phyloP scores from a whole-genome alignment of 768 basidiomycete species.

The Hysterangium stoloniferum region DNA sequence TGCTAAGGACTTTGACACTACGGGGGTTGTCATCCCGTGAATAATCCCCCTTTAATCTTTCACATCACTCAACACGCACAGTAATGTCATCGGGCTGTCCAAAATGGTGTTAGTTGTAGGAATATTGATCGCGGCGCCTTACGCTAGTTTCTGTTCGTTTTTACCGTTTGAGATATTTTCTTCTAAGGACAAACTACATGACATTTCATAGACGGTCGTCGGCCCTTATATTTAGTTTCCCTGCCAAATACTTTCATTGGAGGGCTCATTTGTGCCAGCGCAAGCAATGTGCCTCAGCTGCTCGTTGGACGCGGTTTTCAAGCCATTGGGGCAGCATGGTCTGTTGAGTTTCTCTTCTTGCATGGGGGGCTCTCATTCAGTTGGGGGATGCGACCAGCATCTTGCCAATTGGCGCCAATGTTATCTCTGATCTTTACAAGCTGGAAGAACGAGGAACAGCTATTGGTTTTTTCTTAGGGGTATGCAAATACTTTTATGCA shows the following conservation, averaged over 20 bases:
- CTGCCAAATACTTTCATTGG: not conserved
- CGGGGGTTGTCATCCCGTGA: not conserved
- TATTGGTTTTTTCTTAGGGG: not conserved
- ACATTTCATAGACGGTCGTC: not conserved
- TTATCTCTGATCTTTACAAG: conserved; percentile 60
- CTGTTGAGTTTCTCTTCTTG: too few relatives aligned
- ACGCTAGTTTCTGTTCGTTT: not conserved
- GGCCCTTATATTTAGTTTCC: not conserved
- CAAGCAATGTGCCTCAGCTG: not conserved
- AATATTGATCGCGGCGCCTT: not conserved
- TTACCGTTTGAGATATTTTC: not conserved
- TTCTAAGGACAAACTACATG: too few relatives aligned
- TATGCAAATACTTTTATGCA: not conserved
- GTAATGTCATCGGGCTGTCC: not conserved
- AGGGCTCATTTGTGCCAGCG: not conserved
- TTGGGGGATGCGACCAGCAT: not conserved
- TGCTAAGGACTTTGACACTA: not conserved
- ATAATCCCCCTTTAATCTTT: not conserved
- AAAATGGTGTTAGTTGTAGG: not conserved
- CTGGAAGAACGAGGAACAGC: conserved; percentile 51
- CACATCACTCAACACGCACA: not conserved
- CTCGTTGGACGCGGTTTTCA: not conserved
- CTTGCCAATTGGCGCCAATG: conserved; percentile 27
- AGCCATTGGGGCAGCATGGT: not conserved
- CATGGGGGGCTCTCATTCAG: too few relatives aligned